Evolutionary conservation across 371 early-diverging fungal genomes (phyloP).

Genomic region (Mucor indicus): DNA sequence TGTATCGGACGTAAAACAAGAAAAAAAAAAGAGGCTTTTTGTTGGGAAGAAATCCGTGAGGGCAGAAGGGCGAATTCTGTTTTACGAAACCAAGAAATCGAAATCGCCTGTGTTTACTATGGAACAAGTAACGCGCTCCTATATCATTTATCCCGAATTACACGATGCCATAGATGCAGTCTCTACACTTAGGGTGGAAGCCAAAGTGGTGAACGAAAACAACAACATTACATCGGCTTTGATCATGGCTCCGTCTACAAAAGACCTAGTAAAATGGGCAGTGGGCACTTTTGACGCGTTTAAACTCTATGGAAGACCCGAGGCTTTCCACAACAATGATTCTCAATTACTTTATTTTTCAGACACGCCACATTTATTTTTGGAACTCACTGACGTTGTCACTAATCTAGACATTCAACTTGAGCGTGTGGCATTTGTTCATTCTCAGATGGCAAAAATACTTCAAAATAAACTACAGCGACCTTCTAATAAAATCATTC

Average conservation of each 20-base stretch:
- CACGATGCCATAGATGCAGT: slow-evolving; percentile 15
- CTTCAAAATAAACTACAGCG: slow-evolving; percentile 21
- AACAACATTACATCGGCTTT: slow-evolving; percentile 1
- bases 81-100: slow-evolving; percentile 49
- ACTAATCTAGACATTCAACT: slow-evolving; percentile 13
- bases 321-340: slow-evolving; percentile 17
- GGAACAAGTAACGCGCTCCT: slow-evolving; percentile 52
- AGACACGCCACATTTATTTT: slow-evolving; percentile 31
- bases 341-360: slow-evolving; percentile 24
- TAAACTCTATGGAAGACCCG: slow-evolving; percentile 40
- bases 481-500: background rate
- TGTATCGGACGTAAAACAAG: slow-evolving; percentile 47
- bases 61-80: slow-evolving; percentile 43
- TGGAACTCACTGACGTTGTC: slow-evolving; percentile 34
- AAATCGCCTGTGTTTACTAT: slow-evolving; percentile 48
- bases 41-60: too few relatives aligned
- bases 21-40: slow-evolving; percentile 34
- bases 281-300: slow-evolving; percentile 35
- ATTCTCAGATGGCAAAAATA: slow-evolving; percentile 22
- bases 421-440: slow-evolving; percentile 24
- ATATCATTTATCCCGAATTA: slow-evolving; percentile 59
- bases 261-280: slow-evolving; percentile 35
- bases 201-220: slow-evolving; percentile 9
- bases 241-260: slow-evolving; percentile 19
- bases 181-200: slow-evolving; percentile 19